Base-by-base conservation (phyloP, 2,329 filamentous ascomycete genomes). In the Alternaria gansuensis region DNA sequence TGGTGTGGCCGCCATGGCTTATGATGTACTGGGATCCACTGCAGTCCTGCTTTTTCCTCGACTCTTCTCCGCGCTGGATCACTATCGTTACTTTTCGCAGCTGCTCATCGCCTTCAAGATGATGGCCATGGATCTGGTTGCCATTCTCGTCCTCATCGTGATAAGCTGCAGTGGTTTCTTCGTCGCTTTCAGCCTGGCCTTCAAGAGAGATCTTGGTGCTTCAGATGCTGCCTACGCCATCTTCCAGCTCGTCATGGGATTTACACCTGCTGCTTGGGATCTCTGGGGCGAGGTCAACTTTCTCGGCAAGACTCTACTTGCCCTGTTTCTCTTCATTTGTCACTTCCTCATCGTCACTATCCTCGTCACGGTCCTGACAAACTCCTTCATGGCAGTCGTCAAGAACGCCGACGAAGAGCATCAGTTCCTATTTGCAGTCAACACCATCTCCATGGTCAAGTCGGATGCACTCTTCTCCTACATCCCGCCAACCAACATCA, bases 401-500 rank as follows among this genome's bases (percentile, higher is more conserved):
- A 92, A 92, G 51, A 97, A 97, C 73, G 93, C 93, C 7, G 92
- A 92, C 54, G 90, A 97, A 75, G 94, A 97, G 78, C 93, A 97
- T 68, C 87, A 89, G 65, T 97, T 97, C 74, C 80, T 97, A 2
- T 97, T 98, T 72, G 94, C 94, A 0, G 93, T 98, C 76, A 98
- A 97, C 74, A 96, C 94, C 4, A 96, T 97, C 49, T 96, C 92
- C 4, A 96, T 97, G 91, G 94, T 97, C 65, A 98, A 97, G 77
- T 97, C 95, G n/a, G 94, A 98, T 75, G 91, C 93, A 0, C 82
- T 97, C 0, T 98, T 98, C 81, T 96, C 92, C 3, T 97, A 97
- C 74, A 87, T 97, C 60, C 91, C 94, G 1, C 94, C 94, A 0
- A 90, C 91, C 13, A 98, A 98, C 73, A 90, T 97, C 29, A 85